These are phyloP conservation scores for Clarkia xantiana DNA, from an alignment of 345 rosid species.

Conservation along the genomic window DNA sequence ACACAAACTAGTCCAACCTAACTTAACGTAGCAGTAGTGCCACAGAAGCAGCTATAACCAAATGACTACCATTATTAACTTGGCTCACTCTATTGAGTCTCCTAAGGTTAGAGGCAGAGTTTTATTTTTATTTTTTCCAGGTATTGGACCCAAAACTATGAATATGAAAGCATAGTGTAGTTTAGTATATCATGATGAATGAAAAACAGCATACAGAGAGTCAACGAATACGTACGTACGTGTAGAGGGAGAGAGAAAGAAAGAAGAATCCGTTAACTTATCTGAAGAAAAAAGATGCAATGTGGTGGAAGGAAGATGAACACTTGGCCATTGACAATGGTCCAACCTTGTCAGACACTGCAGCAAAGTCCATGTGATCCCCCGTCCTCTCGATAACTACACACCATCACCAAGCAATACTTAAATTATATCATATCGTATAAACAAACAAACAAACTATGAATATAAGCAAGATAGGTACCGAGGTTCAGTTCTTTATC, in stretches of 20 bases:
- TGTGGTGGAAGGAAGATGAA: not conserved
- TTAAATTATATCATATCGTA: not conserved
- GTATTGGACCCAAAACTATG: too few relatives aligned
- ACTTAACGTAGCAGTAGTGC: too few relatives aligned
- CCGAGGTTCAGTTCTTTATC: too few relatives aligned
- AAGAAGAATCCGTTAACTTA: slow-evolving; percentile 9
- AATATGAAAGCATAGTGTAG: not conserved
- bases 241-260: slow-evolving; percentile 3
- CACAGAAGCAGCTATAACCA: too few relatives aligned
- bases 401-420: not conserved
- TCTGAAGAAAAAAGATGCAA: not conserved
- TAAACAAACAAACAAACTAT: too few relatives aligned
- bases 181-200: slow-evolving; percentile 3
- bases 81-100: too few relatives aligned
- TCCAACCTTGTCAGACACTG: slow-evolving; percentile 11
- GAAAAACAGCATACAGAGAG: slow-evolving; percentile 1
- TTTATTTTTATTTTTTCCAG: too few relatives aligned
- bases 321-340: slow-evolving; percentile 3
- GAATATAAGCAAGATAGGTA: too few relatives aligned
- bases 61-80: too few relatives aligned
- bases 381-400: slow-evolving; percentile 5
- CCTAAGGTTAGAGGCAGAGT: too few relatives aligned
- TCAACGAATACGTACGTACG: slow-evolving; percentile 9
- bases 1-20: too few relatives aligned
- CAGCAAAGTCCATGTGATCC: slow-evolving; percentile 7